phyloP scores from a whole-genome alignment of 345 rosid genomes.

The Kernera saxatilis region DNA sequence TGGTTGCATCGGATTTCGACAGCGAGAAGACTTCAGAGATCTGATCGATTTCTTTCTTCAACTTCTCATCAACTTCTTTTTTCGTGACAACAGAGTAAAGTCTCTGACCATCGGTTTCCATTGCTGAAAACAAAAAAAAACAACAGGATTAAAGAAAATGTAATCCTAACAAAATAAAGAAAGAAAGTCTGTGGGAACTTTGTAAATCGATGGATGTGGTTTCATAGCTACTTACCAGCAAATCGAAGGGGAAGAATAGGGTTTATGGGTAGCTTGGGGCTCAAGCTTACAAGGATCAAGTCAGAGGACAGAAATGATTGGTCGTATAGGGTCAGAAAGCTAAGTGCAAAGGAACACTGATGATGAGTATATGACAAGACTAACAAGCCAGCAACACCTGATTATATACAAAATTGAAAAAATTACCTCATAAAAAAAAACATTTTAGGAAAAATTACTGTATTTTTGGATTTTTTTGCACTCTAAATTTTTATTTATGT shows the following conservation, averaged over 20 bases:
- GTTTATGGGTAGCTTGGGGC: neutral
- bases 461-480: too few relatives aligned
- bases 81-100: neutral
- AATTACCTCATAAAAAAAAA: too few relatives aligned
- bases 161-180: neutral
- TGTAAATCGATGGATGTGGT: neutral
- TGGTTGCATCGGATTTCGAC: neutral
- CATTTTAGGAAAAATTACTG: too few relatives aligned
- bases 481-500: too few relatives aligned
- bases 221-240: neutral
- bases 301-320: neutral
- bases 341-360: neutral
- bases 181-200: neutral
- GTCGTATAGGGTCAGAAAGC: neutral
- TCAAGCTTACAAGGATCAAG: neutral
- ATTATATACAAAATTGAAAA: neutral
- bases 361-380: neutral
- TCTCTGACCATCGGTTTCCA: neutral
- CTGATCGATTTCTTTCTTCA: neutral
- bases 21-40: slow-evolving; percentile 6
- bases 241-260: neutral
- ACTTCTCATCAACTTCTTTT: neutral
- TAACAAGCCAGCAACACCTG: neutral
- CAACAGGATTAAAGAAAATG: neutral
- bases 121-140: neutral